Conservation (phyloP, 2,329 filamentous ascomycete species). For the Fusarium avenaceum region DNA sequence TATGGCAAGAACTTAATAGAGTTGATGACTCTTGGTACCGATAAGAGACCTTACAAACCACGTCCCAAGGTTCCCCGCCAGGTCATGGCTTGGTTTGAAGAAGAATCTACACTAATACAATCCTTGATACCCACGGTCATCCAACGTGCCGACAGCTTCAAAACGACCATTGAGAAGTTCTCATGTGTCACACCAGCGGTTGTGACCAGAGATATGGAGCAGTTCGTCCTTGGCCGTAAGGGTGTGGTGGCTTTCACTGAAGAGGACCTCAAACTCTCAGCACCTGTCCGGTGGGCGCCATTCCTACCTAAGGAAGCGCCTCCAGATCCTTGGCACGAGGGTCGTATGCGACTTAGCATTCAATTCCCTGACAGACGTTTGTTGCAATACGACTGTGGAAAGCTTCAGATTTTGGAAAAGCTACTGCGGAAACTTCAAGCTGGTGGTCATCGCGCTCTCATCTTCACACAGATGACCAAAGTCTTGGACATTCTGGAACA, state of each 20-base stretch:
- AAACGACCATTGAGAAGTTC: slow-evolving; percentile 85
- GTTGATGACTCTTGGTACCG: slow-evolving; percentile 74
- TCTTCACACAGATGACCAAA: slow-evolving; percentile 99
- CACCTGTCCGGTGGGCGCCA: slow-evolving; percentile 67
- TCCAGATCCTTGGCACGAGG: slow-evolving; percentile 90
- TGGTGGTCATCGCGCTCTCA: slow-evolving; percentile 91
- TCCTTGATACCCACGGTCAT: slow-evolving; percentile 81
- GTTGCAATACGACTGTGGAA: slow-evolving; percentile 98
- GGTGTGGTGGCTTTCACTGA: slow-evolving; percentile 71
- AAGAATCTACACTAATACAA: slow-evolving; percentile 73
- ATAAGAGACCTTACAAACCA: slow-evolving; percentile 70
- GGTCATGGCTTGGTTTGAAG: slow-evolving; percentile 81
- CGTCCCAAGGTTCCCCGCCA: slow-evolving; percentile 72
- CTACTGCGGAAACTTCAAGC: slow-evolving; percentile 88
- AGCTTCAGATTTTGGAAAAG: slow-evolving; percentile 89
- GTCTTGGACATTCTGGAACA: slow-evolving; percentile 97
- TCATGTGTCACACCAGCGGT: slow-evolving; percentile 92
- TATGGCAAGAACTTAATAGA: slow-evolving; percentile 87
- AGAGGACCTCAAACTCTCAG: slow-evolving; percentile 69
- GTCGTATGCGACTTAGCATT: slow-evolving; percentile 91
- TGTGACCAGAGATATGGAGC: slow-evolving; percentile 81
- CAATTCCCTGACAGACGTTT: slow-evolving; percentile 97
- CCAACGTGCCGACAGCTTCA: slow-evolving; percentile 78
- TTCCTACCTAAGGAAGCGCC: slow-evolving; percentile 69
- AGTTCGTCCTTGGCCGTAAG: slow-evolving; percentile 73